phyloP scores from a whole-genome alignment of 768 basidiomycete genomes.

The Psilocybe tampanensis region DNA sequence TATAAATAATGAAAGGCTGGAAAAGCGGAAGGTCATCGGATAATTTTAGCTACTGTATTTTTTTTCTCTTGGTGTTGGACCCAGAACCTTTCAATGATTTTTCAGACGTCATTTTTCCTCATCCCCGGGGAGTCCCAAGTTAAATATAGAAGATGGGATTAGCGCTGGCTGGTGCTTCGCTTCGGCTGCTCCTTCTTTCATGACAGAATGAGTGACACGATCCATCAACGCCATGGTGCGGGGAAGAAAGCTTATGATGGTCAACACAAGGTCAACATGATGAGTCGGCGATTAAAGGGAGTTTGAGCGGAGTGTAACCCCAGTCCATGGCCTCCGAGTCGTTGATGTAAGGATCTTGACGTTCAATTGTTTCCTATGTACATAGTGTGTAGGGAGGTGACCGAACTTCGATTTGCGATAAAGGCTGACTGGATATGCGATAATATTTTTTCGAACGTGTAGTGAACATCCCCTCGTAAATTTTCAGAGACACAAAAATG shows the following conservation, averaged over 20 bases:
- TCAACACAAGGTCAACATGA: no score
- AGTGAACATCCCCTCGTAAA: background rate
- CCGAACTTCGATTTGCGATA: no score
- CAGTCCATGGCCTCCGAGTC: no score
- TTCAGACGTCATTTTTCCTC: background rate
- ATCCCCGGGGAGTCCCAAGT: no score
- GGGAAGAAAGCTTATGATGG: background rate
- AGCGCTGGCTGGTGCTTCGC: background rate
- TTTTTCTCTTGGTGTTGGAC: background rate
- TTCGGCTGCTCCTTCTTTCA: background rate
- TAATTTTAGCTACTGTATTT: background rate
- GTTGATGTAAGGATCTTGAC: no score
- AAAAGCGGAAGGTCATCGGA: no score
- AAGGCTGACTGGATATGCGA: no score
- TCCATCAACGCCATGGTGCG: background rate
- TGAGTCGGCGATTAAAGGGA: no score
- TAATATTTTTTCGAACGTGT: no score
- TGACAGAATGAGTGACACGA: conserved; percentile 2
- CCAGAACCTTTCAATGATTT: background rate
- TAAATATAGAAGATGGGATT: background rate
- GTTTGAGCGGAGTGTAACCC: no score
- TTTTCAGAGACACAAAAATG: background rate
- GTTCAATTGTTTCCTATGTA: no score
- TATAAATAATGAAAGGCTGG: background rate
- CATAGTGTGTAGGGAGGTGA: no score